Percentiles rank a stretch among this genome's conserved stretches.
Evolutionary conservation across 176 grass and related monocot genomes (phyloP).

Genomic region (Oryza longistaminata): DNA sequence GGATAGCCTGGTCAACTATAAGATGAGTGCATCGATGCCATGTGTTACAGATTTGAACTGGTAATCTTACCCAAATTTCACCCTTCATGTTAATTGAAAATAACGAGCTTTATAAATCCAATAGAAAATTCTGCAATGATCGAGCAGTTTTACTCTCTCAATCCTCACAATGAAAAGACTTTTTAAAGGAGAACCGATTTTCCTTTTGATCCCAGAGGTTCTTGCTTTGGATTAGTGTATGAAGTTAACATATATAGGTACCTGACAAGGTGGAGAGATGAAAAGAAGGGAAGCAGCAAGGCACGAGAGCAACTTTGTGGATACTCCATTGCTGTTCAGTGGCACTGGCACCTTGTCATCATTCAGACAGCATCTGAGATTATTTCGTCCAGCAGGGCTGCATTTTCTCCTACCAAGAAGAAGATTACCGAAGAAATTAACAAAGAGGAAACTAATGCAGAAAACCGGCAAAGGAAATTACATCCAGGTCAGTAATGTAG

Average conservation of each 20-base stretch:
- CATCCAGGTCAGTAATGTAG: too few relatives aligned
- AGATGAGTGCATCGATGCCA: conserved; percentile 24
- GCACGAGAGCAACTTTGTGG: conserved; percentile 54
- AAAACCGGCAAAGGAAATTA: too few relatives aligned
- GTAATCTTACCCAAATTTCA: background rate
- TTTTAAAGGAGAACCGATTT: too few relatives aligned
- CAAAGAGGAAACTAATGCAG: too few relatives aligned
- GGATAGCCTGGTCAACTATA: conserved; percentile 68
- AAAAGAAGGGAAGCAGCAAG: conserved; percentile 64
- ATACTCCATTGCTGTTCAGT: background rate
- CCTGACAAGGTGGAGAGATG: conserved; percentile 58
- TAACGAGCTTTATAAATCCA: background rate
- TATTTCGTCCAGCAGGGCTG: background rate
- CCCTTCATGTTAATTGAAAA: background rate
- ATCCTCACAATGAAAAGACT: too few relatives aligned
- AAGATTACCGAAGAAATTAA: too few relatives aligned
- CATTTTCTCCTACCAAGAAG: conserved; percentile 29
- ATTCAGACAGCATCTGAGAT: conserved; percentile 14
- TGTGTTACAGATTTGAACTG: background rate
- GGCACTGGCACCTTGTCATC: too few relatives aligned
- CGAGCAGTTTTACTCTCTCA: background rate
- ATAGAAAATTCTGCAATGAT: too few relatives aligned
- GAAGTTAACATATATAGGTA: conserved; percentile 24
- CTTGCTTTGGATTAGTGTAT: too few relatives aligned
- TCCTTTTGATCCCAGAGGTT: too few relatives aligned